Evolutionary conservation across 2,329 filamentous ascomycete species (phyloP), one percentile per base, ranked within the genome.

Genomic region (Nemania bipapillata): DNA sequence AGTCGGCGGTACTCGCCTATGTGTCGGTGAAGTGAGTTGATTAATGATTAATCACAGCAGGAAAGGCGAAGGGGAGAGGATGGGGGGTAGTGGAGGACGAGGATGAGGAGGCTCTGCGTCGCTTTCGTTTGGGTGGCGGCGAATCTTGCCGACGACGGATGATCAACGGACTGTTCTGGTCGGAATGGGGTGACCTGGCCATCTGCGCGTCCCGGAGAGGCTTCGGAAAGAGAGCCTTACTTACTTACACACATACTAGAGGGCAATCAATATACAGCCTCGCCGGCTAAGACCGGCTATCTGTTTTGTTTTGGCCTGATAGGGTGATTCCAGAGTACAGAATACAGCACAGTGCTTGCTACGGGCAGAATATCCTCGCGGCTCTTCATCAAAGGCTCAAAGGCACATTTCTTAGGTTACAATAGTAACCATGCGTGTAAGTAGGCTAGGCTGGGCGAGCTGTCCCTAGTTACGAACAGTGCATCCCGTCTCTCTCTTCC

Each of bases 1-100:
- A 68, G 50, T 65, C 61, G 61, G 61, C 66, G 66, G 11, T 47
- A 20, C 35, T 61, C 61, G 61, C 56, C 61, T 57, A 61, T 35
- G n/a, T 40, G 17, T 55, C 56, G 40, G 61, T 35, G n/a, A 42
- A 15, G 28, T 53, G 26, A 22, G 30, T 52, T 1, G 17, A 45
- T 20, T 35, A 7, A 26, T 17, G n/a, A n/a, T n/a, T n/a, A n/a
- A n/a, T n/a, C n/a, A n/a, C n/a, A n/a, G n/a, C n/a, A n/a, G n/a
- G n/a, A n/a, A n/a, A n/a, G n/a, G n/a, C n/a, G n/a, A n/a, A n/a
- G n/a, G n/a, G n/a, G n/a, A n/a, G n/a, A n/a, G n/a, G n/a, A n/a
- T n/a, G 50, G 20, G 49, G 55, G n/a, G 11, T 4, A 42, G 12
- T 42, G 12, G 40, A n/a, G 12, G 40, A 42, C 6, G 40, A 42